phyloP scores from a whole-genome alignment of 1,284 basidiomycete species.

The Rhizoctonia solani region DNA sequence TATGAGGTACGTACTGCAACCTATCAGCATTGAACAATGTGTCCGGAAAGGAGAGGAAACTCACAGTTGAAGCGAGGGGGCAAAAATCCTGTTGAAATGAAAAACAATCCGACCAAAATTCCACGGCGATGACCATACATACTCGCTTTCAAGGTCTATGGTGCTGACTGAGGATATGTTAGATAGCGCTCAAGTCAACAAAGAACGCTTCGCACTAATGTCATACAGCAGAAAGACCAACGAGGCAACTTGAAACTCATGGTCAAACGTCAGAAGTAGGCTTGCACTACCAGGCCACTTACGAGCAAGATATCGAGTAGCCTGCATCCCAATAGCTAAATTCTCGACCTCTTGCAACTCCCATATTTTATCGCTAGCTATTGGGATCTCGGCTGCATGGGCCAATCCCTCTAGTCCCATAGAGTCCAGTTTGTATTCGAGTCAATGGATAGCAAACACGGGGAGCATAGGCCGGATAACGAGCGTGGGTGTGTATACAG shows the following conservation, averaged over 20 bases:
- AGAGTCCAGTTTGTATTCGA: background rate
- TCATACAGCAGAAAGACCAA: background rate
- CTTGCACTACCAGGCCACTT: background rate
- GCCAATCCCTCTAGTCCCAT: background rate
- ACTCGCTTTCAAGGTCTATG: background rate
- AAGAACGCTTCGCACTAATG: background rate
- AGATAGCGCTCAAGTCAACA: background rate
- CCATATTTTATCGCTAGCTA: background rate
- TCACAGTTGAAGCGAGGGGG: background rate
- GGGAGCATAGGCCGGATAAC: background rate
- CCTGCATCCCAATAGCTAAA: background rate
- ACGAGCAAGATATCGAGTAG: background rate
- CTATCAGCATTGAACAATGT: background rate
- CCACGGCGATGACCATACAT: constrained; percentile 4
- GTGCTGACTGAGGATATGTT: background rate
- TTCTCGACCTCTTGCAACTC: background rate
- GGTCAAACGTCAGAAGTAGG: background rate
- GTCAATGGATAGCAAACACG: too few relatives aligned
- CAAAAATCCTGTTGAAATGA: constrained; percentile 11
- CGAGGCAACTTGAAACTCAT: background rate
- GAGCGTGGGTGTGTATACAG: background rate
- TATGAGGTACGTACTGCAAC: background rate
- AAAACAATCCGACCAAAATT: background rate
- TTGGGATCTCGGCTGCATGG: background rate
- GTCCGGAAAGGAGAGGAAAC: background rate